Conservation (phyloP, 202 grass and related monocot genomes). For the Saccharum hybrid region DNA sequence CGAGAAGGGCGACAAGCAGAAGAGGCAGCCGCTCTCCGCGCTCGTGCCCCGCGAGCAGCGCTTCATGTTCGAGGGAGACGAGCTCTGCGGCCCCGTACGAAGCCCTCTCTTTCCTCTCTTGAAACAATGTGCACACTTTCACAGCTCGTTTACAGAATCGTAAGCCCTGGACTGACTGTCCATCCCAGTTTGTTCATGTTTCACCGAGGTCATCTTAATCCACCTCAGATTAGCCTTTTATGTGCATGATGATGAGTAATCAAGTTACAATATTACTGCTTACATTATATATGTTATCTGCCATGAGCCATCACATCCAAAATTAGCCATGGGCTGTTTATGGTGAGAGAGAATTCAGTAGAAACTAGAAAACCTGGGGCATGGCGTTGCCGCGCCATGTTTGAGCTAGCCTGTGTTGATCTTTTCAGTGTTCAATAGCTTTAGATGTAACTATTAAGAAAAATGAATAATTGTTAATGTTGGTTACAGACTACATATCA, state of each 20-base stretch:
- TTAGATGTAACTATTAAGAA: too few relatives aligned
- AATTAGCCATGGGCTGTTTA: constrained; percentile 8
- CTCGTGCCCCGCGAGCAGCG: constrained; percentile 77
- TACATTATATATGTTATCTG: constrained; percentile 3
- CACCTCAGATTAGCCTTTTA: background rate
- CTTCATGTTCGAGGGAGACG: constrained; percentile 91
- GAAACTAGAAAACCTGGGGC: background rate
- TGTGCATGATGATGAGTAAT: background rate
- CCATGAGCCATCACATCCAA: background rate
- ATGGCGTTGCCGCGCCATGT: too few relatives aligned
- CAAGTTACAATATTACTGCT: background rate
- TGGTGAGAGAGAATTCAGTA: background rate
- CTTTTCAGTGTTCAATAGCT: too few relatives aligned
- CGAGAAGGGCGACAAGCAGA: constrained; percentile 63
- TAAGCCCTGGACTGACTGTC: background rate
- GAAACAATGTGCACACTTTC: background rate
- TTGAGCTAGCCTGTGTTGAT: too few relatives aligned
- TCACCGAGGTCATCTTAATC: background rate
- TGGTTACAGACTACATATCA: too few relatives aligned
- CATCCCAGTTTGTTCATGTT: background rate
- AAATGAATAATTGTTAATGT: too few relatives aligned
- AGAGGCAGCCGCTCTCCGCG: constrained; percentile 47
- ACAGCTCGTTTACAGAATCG: background rate
- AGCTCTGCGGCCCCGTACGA: constrained; percentile 82
- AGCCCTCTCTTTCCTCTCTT: constrained; percentile 21